Conservation (phyloP, 805 yeast genomes). For the Wickerhamiella lipophila region DNA sequence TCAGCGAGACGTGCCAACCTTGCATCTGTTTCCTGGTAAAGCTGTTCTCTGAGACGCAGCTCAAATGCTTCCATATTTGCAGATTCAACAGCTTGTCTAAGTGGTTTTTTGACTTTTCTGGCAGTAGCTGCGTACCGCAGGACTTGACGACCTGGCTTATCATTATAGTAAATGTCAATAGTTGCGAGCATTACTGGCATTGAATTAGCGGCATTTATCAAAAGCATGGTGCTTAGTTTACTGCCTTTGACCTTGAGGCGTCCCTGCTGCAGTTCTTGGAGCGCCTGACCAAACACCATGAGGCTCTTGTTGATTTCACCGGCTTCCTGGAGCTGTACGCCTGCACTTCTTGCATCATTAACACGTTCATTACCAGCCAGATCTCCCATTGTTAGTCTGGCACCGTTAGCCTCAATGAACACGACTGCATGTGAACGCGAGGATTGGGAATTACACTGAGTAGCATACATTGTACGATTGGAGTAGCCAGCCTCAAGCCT, state of each 20-base stretch:
- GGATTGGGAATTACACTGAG: constrained; percentile 34
- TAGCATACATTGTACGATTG: constrained; percentile 33
- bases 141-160: constrained; percentile 26
- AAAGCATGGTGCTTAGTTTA: constrained; percentile 37
- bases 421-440: constrained; percentile 44
- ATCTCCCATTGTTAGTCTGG: constrained; percentile 36
- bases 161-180: constrained; percentile 33
- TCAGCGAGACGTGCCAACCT: constrained; percentile 4
- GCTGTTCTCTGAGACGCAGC: neutral
- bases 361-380: constrained; percentile 44
- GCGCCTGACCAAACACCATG: constrained; percentile 39
- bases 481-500: constrained; percentile 32
- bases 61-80: neutral
- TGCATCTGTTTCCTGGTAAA: constrained; percentile 11
- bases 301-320: constrained; percentile 38
- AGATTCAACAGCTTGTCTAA: constrained; percentile 1
- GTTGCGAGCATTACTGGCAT: constrained; percentile 29
- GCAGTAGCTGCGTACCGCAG: constrained; percentile 26
- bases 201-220: constrained; percentile 29
- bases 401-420: constrained; percentile 31
- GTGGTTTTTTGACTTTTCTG: constrained; percentile 17
- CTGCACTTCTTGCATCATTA: constrained; percentile 35
- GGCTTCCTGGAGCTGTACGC: constrained; percentile 37
- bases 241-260: constrained; percentile 31
- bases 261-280: constrained; percentile 31